phyloP scores from a whole-genome alignment of 2,329 filamentous ascomycete genomes.

The Fusarium praegraminearum region DNA sequence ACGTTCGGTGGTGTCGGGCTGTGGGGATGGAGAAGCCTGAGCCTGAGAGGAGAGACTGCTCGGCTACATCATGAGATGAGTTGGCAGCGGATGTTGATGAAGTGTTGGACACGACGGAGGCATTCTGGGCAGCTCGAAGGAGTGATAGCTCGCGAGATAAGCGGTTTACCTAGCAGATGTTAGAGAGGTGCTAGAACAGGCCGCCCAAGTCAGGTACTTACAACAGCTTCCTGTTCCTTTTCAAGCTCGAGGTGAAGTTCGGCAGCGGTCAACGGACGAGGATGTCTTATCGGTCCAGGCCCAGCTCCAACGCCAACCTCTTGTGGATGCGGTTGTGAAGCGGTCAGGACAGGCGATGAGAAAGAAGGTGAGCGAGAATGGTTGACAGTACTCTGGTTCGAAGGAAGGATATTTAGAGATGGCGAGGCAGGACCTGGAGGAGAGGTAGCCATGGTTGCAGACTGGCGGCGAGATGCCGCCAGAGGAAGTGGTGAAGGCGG shows the following conservation, averaged over 20 bases:
- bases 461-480: slow-evolving; percentile 58
- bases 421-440: slow-evolving; percentile 55
- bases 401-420: slow-evolving; percentile 68
- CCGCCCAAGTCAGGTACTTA: slow-evolving; percentile 56
- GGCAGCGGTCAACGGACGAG: slow-evolving; percentile 85
- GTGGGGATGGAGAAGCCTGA: slow-evolving; percentile 69
- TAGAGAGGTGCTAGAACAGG: neutral
- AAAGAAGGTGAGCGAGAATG: slow-evolving; percentile 53
- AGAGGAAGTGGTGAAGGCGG: slow-evolving; percentile 63
- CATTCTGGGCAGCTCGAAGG: slow-evolving; percentile 78
- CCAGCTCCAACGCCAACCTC: slow-evolving; percentile 64
- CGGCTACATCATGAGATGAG: slow-evolving; percentile 62
- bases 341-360: slow-evolving; percentile 47
- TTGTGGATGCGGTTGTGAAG: slow-evolving; percentile 47
- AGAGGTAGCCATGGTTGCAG: slow-evolving; percentile 56
- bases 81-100: slow-evolving; percentile 70
- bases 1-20: slow-evolving; percentile 68
- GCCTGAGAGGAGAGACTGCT: slow-evolving; percentile 67
- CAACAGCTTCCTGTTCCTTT: slow-evolving; percentile 94
- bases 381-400: slow-evolving; percentile 65
- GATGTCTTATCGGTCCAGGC: slow-evolving; percentile 84
- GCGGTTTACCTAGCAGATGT: slow-evolving; percentile 78
- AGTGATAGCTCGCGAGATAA: slow-evolving; percentile 88
- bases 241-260: slow-evolving; percentile 92
- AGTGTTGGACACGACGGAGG: slow-evolving; percentile 73